A percentile compares a stretch with the other conserved stretches of the same genome.
phyloP scores from a whole-genome alignment of 805 yeast species.

The Wickerhamiella sorbophila region DNA sequence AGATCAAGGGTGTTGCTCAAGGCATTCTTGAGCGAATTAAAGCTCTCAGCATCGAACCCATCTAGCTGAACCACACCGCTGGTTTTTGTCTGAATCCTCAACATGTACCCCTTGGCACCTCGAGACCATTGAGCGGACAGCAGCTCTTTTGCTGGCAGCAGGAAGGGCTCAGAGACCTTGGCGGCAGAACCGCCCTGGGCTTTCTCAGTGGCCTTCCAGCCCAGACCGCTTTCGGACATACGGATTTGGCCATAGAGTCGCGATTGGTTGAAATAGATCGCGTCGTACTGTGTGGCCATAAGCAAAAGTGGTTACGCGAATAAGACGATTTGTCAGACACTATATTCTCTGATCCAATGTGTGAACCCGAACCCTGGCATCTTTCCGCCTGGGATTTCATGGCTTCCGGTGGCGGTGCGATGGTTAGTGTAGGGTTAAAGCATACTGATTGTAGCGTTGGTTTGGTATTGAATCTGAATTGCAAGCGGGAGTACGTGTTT shows the following conservation, averaged over 20 bases:
- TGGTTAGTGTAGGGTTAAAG: too few species aligned
- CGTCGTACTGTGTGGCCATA: slow-evolving; percentile 55
- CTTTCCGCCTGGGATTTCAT: too few species aligned
- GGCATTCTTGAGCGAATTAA: slow-evolving; percentile 66
- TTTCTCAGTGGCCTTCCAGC: slow-evolving; percentile 68
- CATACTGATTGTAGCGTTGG: too few species aligned
- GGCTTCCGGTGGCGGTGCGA: too few species aligned
- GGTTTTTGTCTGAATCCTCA: slow-evolving; percentile 77
- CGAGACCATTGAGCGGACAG: slow-evolving; percentile 79
- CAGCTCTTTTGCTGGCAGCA: slow-evolving; percentile 77
- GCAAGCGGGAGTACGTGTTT: too few species aligned
- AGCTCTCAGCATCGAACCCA: slow-evolving; percentile 78
- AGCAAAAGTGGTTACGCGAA: not conserved
- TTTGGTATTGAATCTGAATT: too few species aligned
- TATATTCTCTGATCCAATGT: too few species aligned
- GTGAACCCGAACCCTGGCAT: too few species aligned
- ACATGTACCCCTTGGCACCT: slow-evolving; percentile 82
- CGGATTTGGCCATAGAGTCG: slow-evolving; percentile 77
- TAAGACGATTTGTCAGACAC: not conserved
- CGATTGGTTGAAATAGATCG: slow-evolving; percentile 79
- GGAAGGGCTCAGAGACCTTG: slow-evolving; percentile 53
- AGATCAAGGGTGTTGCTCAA: slow-evolving; percentile 62
- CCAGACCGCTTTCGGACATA: slow-evolving; percentile 91
- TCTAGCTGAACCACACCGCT: slow-evolving; percentile 77
- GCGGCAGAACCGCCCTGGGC: slow-evolving; percentile 33